Evolutionary conservation across 441 rosid species (phyloP), one percentile per base, ranked within the genome.

Genomic region (Eruca vesicaria): DNA sequence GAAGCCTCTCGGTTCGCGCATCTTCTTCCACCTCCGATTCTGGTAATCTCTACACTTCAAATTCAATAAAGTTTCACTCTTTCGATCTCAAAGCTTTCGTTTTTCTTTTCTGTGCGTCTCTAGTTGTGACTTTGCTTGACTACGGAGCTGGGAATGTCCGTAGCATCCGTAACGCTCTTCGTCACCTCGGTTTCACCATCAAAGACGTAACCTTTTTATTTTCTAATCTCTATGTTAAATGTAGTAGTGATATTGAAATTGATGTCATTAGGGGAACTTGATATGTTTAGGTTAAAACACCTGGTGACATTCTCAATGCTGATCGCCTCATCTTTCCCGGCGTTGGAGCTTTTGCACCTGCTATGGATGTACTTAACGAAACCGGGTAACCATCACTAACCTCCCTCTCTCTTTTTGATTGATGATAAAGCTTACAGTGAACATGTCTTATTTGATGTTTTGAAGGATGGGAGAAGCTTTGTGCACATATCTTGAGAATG

Each of bases 101-200:
- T 0, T 48, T 48, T 48, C 15, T 43, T 38, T 32, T 12, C 12
- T 1, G 0, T 41, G 18, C n/a, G 63, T 9, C 52, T 45, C 3
- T 81, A 87, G 96, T 73, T 31, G 98, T 93, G 73, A 95, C 96
- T 20, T 71, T 95, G 82, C 97, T 95, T 67, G 99, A 95, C 80
- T 93, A 95, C 63, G 98, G 99, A 12, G 98, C 99, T 66, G 97
- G 97, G 59, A 95, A 95, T 76, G 99, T 95, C 23, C 88, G 99
- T 16, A 93, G 98, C 63, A 84, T 95, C 28, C 84, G 97, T 36
- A 95, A 93, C 69, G 98, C 98, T 23, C 92, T 93, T 85, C 89
- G 86, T 28, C 41, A 83, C 78, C 93, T 93, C 15, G 98, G 99
- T 2, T 91, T 85, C 78, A 79, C 80, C 61, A 87, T 93, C 79